Base-by-base conservation (phyloP, 306 rosid genomes). In the Oemleria cerasiformis region DNA sequence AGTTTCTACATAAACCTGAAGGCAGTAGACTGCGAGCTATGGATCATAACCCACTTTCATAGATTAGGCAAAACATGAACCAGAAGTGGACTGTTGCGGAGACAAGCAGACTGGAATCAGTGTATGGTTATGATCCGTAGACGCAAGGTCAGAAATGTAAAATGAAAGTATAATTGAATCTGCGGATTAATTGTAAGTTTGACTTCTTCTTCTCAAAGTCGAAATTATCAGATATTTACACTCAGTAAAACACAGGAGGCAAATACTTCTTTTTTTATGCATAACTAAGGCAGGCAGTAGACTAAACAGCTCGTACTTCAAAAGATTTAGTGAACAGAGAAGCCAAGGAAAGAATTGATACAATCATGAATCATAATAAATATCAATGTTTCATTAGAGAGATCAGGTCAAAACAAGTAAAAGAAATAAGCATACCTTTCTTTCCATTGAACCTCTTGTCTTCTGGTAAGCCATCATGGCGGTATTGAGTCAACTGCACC, bases 381-480 rank as follows among this genome's bases (percentile, higher is more conserved):
- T 55, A 7, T 51, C 65, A 53, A 14, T 20, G 45, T 55, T 61
- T 58, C 53, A 47, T 20, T 2, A 13, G 39, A 56, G 12, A 38
- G 56, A 65, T n/a, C 9, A 7, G 7, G 34, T 61, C 7, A 17
- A 34, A 72, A 55, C 38, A 67, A 60, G 41, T 21, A 10, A 62
- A 44, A 34, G 3, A 38, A 39, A 43, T 45, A 23, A 56, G 43
- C 64, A 39, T 79, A 94, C 99, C 99, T 82, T 94, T 94, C 85
- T 86, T 92, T 61, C 97, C 97, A 58, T 88, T 78, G 78, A 94
- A 88, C 82, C 92, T 86, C 82, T 85, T 91, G 78, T 87, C 90
- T 75, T 82, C 90, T 38, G 96, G 99, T 50, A 94, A 77, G 73
- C 94, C 92, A 86, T 89, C 99, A 40, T 19, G 77, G 75, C 49